Evolutionary conservation across 2,329 filamentous ascomycete species (phyloP), one percentile per base, ranked within the genome.

Genomic region (Periglandula ipomoeae): DNA sequence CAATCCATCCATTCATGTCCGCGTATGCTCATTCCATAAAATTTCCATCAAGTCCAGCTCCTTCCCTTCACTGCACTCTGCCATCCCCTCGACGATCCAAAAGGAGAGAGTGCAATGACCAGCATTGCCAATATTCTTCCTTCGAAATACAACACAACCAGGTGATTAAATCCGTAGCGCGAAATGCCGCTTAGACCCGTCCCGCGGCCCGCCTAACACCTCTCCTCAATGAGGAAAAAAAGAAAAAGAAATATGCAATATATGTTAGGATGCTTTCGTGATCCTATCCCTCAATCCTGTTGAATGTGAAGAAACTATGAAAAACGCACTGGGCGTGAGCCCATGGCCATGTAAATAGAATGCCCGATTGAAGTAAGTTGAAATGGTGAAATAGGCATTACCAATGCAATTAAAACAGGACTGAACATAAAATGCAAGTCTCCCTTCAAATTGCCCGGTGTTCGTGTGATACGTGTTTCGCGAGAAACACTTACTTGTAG

Each of bases 31-130:
- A 37, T 37, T n/a, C 13, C 20, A 17, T n/a, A n/a, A n/a, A n/a
- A n/a, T n/a, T 42, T 9, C 15, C 27, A n/a, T 7, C n/a, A 48
- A 42, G 22, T 20, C 46, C 20, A 48, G 40, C 8, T 22, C 32
- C 24, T 35, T 23, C 11, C 30, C 19, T 30, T 13, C 42, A 45
- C 42, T 46, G 47, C 47, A 49, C 42, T 35, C 42, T 27, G 22
- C 34, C 30, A 24, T 41, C 35, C 26, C 43, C 30, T 45, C 9
- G 19, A 38, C n/a, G 5, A 30, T 22, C 20, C 27, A 43, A 44
- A 50, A 43, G 39, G 47, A 49, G 40, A 47, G 48, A 48, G 48
- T 49, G 38, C 48, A 50, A 50, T 42, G 46, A 37, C 48, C 48
- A 44, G 51, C 46, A 47, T 49, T 49, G 51, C 45, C 30, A 39